These are phyloP conservation scores for Tylopilus plumbeoviolaceoides DNA, from an alignment of 768 basidiomycete species.

Conservation along the genomic window DNA sequence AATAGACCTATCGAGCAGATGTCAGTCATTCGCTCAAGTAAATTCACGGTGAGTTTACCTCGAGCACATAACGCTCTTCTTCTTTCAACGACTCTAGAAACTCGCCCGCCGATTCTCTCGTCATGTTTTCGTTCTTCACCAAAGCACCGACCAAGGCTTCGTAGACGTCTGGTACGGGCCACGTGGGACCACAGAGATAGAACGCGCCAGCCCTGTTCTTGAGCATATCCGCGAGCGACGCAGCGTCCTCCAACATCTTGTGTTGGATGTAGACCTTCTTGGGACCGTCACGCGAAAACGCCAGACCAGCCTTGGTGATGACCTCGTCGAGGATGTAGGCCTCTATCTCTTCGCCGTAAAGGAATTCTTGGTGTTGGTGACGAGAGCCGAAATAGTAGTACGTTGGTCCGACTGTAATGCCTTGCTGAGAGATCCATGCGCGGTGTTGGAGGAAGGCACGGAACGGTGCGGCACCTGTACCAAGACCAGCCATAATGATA, in stretches of 20 bases:
- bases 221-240: slow-evolving; percentile 70
- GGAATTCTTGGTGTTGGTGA: slow-evolving; percentile 91
- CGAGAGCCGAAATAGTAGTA: slow-evolving; percentile 99
- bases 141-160: slow-evolving; percentile 86
- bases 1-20: slow-evolving; percentile 21
- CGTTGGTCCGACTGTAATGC: slow-evolving; percentile 81
- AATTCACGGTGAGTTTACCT: slow-evolving; percentile 45
- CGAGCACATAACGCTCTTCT: slow-evolving; percentile 95
- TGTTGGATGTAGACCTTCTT: slow-evolving; percentile 98
- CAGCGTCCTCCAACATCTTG: slow-evolving; percentile 92
- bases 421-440: slow-evolving; percentile 73
- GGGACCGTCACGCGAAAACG: slow-evolving; percentile 91
- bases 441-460: slow-evolving; percentile 98
- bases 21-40: slow-evolving; percentile 1
- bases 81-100: slow-evolving; percentile 91
- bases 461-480: slow-evolving; percentile 98
- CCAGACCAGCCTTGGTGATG: slow-evolving; percentile 87
- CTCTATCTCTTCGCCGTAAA: slow-evolving; percentile 96
- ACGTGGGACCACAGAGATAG: slow-evolving; percentile 96
- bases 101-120: slow-evolving; percentile 62
- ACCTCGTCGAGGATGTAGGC: slow-evolving; percentile 83
- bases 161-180: slow-evolving; percentile 99
- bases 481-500: slow-evolving; percentile 97
- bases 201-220: slow-evolving; percentile 76
- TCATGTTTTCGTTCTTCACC: slow-evolving; percentile 63